Evolutionary conservation across 768 basidiomycete genomes (phyloP).

Genomic region (Tricholoma flavovirens): DNA sequence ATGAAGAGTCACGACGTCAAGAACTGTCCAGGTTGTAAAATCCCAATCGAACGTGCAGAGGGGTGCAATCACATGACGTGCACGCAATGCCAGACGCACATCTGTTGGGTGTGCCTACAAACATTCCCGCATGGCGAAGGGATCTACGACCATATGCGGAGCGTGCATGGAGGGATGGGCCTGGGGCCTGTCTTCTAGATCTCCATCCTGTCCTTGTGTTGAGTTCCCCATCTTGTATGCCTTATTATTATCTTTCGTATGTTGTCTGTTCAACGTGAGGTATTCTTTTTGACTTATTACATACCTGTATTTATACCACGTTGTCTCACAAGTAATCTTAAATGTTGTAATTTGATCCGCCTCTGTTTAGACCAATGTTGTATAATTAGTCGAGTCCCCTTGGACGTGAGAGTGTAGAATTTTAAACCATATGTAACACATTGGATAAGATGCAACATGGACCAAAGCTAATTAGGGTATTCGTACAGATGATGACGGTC

Average conservation of each 20-base stretch:
- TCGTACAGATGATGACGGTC: slow-evolving; percentile 12
- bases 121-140: slow-evolving; percentile 64
- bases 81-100: slow-evolving; percentile 65
- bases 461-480: background rate
- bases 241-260: background rate
- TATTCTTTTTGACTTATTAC: background rate
- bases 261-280: background rate
- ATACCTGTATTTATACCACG: background rate
- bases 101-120: slow-evolving; percentile 74
- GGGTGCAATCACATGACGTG: slow-evolving; percentile 88
- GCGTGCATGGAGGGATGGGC: slow-evolving; percentile 61
- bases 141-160: slow-evolving; percentile 77
- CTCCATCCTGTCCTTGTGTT: too few species aligned
- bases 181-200: slow-evolving; percentile 11
- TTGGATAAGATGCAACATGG: background rate
- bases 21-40: slow-evolving; percentile 66
- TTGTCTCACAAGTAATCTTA: background rate
- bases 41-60: slow-evolving; percentile 63
- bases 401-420: background rate
- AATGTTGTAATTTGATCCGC: too few species aligned
- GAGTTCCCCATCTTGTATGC: background rate
- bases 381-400: background rate
- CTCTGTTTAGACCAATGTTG: too few species aligned
- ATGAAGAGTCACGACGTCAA: slow-evolving; percentile 58
- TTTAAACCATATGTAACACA: background rate